Evolutionary conservation across 2,329 filamentous ascomycete species (phyloP), one percentile per base, ranked within the genome.

Genomic region (Penicillium aurantiogriseum): DNA sequence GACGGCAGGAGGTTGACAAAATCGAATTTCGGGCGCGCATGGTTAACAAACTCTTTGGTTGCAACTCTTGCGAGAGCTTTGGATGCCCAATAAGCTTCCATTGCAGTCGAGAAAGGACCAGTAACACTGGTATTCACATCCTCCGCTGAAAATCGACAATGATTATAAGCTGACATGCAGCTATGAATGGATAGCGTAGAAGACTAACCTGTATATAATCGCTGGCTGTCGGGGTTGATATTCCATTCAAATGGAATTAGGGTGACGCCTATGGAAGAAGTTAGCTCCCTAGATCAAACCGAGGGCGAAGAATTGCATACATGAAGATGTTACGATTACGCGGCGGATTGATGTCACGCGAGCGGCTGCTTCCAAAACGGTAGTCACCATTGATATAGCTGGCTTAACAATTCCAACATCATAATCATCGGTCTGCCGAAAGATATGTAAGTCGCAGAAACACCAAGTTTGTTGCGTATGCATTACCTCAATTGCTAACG

Each of bases 61-160:
- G 62, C 65, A 21, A 62, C 38, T 9, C 69, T 61, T 39, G 71
- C 63, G 1, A 66, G 62, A 1, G 67, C 64, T 56, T 72, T 73
- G 21, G 64, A 64, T n/a, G 66, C 67, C 27, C 63, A 63, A 43
- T 74, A 72, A 3, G 70, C 70, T 63, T 71, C 65, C 58, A 72
- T 66, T 42, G 63, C 31, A 5, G 17, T 50, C 3, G 33, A 17
- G 56, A 42, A 63, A 2, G 63, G 49, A 2, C 54, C 43, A 15
- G 17, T 23, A 19, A 53, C 21, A 6, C 36, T 43, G 11, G 15
- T 46, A 17, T 58, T 55, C 2, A 46, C 19, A 19, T 55, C 56
- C 4, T 35, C 17, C 21, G 42, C 51, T 54, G n/a, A 23, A 9
- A 5, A 11, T 33, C 1, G 8, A 35, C 17, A 25, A 17, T 25